Percentiles rank a stretch among this genome's conserved stretches.
phyloP scores from a whole-genome alignment of 441 rosid species.

The Bocquillonia castaneifolia region DNA sequence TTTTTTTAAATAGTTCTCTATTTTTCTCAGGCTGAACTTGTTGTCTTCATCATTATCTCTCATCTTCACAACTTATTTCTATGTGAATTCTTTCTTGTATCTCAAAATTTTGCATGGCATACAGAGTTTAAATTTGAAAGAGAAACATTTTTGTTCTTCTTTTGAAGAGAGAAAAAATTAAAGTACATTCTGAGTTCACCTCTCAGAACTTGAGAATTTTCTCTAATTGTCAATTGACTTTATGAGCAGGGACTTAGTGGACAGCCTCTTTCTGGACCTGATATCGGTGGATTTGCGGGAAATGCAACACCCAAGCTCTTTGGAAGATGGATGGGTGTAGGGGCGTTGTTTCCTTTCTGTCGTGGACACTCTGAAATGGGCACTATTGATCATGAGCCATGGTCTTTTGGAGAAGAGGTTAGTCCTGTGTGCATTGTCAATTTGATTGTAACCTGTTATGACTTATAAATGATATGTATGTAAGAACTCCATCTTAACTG shows the following conservation, averaged over 20 bases:
- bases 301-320: slow-evolving; percentile 88
- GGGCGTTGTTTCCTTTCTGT: slow-evolving; percentile 95
- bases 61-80: not conserved
- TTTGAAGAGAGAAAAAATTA: not conserved
- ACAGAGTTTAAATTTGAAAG: not conserved
- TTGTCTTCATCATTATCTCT: not conserved
- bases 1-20: no score
- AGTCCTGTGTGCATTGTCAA: slow-evolving; percentile 19
- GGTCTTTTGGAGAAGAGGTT: slow-evolving; percentile 99
- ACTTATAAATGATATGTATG: slow-evolving; percentile 1
- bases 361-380: slow-evolving; percentile 82
- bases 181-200: not conserved
- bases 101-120: not conserved
- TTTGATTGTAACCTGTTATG: not conserved
- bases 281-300: slow-evolving; percentile 93
- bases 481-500: not conserved
- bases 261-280: slow-evolving; percentile 96
- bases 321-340: slow-evolving; percentile 97
- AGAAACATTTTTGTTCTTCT: not conserved
- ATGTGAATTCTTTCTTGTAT: not conserved
- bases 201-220: not conserved
- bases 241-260: slow-evolving; percentile 81
- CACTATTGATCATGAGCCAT: slow-evolving; percentile 84
- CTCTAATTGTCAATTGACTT: slow-evolving; percentile 27
- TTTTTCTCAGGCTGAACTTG: not conserved